phyloP scores from a whole-genome alignment of 345 rosid species.

The Eucalyptus erythrocorys region DNA sequence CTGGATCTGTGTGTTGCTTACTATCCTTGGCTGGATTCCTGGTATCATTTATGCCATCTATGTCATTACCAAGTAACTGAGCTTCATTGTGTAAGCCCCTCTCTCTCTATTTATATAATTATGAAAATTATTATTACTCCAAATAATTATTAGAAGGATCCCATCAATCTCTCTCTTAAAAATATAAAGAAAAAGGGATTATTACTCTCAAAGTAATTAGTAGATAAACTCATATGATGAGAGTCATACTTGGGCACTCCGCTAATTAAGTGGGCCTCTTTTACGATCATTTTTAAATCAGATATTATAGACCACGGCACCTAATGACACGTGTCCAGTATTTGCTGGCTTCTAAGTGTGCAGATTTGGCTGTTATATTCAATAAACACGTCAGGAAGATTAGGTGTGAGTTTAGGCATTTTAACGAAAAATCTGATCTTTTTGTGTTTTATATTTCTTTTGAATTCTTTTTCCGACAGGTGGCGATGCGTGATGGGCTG shows the following conservation, averaged over 20 bases:
- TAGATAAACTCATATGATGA: not conserved
- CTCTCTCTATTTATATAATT: not conserved
- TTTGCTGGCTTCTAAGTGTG: too few species aligned
- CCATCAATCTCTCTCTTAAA: not conserved
- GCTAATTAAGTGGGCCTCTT: not conserved
- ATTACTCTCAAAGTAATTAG: not conserved
- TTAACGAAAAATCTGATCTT: not conserved
- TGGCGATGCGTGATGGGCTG: not conserved
- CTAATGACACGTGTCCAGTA: not conserved
- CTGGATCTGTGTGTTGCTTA: constrained; percentile 80
- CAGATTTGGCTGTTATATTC: too few species aligned
- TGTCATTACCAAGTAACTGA: constrained; percentile 42
- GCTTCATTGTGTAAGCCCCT: not conserved
- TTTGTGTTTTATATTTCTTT: not conserved
- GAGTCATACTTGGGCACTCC: not conserved
- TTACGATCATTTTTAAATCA: not conserved
- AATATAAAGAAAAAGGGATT: not conserved
- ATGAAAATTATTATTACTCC: not conserved
- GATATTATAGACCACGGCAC: not conserved
- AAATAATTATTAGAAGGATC: not conserved
- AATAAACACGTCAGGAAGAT: too few species aligned
- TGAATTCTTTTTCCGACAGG: not conserved
- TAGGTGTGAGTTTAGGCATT: too few species aligned
- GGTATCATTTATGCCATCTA: constrained; percentile 78
- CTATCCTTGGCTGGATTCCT: constrained; percentile 65